A percentile compares a stretch with the other conserved stretches of the same genome.
Conservation (phyloP, 176 grass and related monocot genomes). For the Oryza longistaminata region DNA sequence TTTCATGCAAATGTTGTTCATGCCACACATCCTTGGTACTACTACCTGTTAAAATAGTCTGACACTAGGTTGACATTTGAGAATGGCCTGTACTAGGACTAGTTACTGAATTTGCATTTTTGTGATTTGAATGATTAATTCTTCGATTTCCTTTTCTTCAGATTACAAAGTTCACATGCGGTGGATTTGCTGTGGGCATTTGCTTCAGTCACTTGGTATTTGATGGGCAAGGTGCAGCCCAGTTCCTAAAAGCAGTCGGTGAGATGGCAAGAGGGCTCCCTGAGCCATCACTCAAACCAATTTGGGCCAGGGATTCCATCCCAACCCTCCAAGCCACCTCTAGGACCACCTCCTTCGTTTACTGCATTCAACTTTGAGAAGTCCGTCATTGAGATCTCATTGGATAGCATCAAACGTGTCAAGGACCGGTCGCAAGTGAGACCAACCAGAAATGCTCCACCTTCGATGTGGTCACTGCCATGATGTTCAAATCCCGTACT, state of each 20-base stretch:
- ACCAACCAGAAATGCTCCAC: conserved; percentile 65
- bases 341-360: conserved; percentile 38
- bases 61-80: not conserved
- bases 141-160: conserved; percentile 24
- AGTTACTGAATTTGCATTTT: not conserved
- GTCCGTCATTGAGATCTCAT: conserved; percentile 57
- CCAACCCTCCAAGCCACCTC: conserved; percentile 56
- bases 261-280: conserved; percentile 59
- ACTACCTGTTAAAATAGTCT: not conserved
- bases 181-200: conserved; percentile 61
- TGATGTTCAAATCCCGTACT: conserved; percentile 63
- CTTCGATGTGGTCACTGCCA: conserved; percentile 70
- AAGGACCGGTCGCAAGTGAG: conserved; percentile 47
- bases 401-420: conserved; percentile 50
- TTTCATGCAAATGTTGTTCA: not conserved
- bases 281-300: conserved; percentile 45
- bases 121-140: not conserved
- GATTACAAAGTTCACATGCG: conserved; percentile 66
- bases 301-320: conserved; percentile 64
- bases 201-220: conserved; percentile 71
- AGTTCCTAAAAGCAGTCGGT: conserved; percentile 66
- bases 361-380: conserved; percentile 53
- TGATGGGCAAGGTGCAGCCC: conserved; percentile 54
- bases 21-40: not conserved
- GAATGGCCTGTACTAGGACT: not conserved